phyloP scores from a whole-genome alignment of 805 yeast species.

The Yarrowia bubula region DNA sequence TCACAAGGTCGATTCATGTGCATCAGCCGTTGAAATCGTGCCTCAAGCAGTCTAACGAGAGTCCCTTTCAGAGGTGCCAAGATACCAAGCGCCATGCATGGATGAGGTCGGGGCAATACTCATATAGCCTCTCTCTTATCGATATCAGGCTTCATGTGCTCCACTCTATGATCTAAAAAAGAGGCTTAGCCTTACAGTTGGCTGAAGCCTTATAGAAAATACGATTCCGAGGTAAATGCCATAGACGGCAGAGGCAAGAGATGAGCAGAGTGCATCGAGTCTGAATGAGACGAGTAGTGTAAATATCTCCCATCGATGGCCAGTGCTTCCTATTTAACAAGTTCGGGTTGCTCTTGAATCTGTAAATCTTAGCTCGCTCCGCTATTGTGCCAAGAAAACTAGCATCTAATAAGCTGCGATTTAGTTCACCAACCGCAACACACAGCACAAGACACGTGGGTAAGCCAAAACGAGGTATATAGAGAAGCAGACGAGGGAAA shows the following conservation, averaged over 20 bases:
- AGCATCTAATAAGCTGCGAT: neutral
- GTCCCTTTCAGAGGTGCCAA: too few species aligned
- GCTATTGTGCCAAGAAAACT: neutral
- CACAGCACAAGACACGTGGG: neutral
- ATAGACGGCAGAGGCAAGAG: too few species aligned
- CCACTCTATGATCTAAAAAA: neutral
- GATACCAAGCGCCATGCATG: neutral
- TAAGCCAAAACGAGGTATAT: neutral
- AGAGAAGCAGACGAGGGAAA: neutral
- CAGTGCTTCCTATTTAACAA: too few species aligned
- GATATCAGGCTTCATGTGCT: neutral
- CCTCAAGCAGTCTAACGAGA: too few species aligned
- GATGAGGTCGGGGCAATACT: neutral
- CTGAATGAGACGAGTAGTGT: too few species aligned
- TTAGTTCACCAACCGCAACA: slow-evolving; percentile 3
- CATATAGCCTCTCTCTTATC: neutral
- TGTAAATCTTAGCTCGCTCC: neutral
- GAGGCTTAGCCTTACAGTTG: neutral
- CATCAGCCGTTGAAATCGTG: neutral
- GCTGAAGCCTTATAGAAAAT: neutral
- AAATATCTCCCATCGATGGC: too few species aligned
- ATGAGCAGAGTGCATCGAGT: too few species aligned
- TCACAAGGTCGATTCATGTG: neutral
- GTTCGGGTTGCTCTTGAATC: neutral
- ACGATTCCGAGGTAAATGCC: neutral